Evolutionary conservation across 2,329 filamentous ascomycete genomes (phyloP).

Genomic region (Penicillium verrucosum): DNA sequence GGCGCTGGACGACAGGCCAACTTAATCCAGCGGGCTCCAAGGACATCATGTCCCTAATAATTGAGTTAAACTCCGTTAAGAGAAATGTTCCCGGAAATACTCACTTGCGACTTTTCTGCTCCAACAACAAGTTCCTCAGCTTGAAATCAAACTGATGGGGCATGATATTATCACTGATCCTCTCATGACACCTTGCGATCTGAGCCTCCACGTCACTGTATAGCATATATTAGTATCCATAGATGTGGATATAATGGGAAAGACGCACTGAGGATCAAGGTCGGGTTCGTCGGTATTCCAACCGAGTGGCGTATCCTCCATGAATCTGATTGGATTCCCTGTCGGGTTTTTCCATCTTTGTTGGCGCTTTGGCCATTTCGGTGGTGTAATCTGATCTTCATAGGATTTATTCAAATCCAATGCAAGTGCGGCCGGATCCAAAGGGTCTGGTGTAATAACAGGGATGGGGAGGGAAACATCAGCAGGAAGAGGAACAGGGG

Average conservation of each 20-base stretch:
- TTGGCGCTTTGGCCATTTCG: neutral
- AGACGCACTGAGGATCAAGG: neutral
- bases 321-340: neutral
- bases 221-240: neutral
- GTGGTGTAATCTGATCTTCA: neutral
- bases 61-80: neutral
- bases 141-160: neutral
- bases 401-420: neutral
- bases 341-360: neutral
- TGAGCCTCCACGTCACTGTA: neutral
- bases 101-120: neutral
- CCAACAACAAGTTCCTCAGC: neutral
- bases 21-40: neutral
- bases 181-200: neutral
- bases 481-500: neutral
- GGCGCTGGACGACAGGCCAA: neutral
- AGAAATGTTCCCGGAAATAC: neutral
- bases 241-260: neutral
- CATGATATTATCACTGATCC: constrained; percentile 3
- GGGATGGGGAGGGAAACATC: neutral
- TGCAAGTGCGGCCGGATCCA: neutral
- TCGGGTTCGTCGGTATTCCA: neutral
- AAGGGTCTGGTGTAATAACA: neutral
- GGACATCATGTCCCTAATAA: neutral
- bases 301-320: neutral